Evolutionary conservation across 2,329 filamentous ascomycete species (phyloP).

Genomic region (Aspergillus spinulosporus): DNA sequence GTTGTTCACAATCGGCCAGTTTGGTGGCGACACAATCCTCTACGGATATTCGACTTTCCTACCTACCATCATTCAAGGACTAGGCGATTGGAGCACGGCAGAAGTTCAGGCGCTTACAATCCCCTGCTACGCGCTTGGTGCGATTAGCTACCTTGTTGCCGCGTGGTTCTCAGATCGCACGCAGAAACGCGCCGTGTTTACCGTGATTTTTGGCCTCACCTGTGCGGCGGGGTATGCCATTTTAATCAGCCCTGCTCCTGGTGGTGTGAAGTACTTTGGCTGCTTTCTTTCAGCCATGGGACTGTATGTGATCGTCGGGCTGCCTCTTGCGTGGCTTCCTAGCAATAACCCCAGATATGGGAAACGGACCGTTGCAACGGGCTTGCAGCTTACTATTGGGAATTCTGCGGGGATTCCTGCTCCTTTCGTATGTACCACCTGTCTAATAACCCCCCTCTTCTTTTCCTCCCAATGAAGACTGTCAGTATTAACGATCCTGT

Average conservation of each 20-base stretch:
- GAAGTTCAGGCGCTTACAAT: conserved; percentile 14
- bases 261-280: conserved; percentile 15
- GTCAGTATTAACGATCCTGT: conserved; percentile 1
- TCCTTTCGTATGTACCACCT: conserved; percentile 8
- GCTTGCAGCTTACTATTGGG: conserved; percentile 12
- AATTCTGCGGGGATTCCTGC: conserved; percentile 13
- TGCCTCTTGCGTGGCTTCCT: conserved; percentile 13
- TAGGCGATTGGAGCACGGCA: conserved; percentile 9
- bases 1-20: conserved; percentile 14
- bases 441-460: not conserved
- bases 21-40: conserved; percentile 12
- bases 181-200: conserved; percentile 10
- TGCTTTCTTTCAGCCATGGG: conserved; percentile 14
- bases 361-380: conserved; percentile 13
- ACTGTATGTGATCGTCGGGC: conserved; percentile 13
- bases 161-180: conserved; percentile 12
- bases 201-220: conserved; percentile 2
- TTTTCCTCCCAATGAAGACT: no score
- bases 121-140: conserved; percentile 13
- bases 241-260: conserved; percentile 1
- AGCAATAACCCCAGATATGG: conserved; percentile 15
- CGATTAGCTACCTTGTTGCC: conserved; percentile 11
- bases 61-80: conserved; percentile 13
- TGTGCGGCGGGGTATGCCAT: conserved; percentile 11
- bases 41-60: conserved; percentile 14